These are phyloP conservation scores for Limtongia smithiae DNA, from an alignment of 805 yeast genomes.

Conservation along the genomic window DNA sequence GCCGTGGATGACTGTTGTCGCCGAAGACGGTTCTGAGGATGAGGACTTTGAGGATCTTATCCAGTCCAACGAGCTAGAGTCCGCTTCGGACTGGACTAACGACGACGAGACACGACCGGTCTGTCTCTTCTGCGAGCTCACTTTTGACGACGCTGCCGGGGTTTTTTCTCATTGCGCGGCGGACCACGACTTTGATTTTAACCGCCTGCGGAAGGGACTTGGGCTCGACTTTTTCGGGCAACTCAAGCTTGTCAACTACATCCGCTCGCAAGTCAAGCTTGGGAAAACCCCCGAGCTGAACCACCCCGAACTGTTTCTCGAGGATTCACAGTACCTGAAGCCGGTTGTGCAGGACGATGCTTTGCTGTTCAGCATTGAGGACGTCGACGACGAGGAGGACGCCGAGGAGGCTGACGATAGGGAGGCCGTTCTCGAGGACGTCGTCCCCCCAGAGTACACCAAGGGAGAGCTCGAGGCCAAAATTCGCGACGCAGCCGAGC, in stretches of 20 bases:
- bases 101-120: slow-evolving; percentile 30
- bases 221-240: slow-evolving; percentile 32
- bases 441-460: no score
- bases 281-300: slow-evolving; percentile 20
- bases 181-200: slow-evolving; percentile 30
- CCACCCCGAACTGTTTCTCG: slow-evolving; percentile 24
- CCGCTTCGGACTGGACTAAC: slow-evolving; percentile 31
- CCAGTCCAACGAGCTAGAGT: slow-evolving; percentile 31
- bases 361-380: slow-evolving; percentile 30
- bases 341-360: slow-evolving; percentile 33
- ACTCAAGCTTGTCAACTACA: slow-evolving; percentile 33
- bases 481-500: slow-evolving; percentile 3
- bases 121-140: slow-evolving; percentile 28
- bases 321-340: slow-evolving; percentile 29
- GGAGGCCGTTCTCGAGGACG: no score
- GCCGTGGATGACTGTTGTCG: no score
- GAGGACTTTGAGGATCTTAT: slow-evolving; percentile 30
- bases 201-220: slow-evolving; percentile 15
- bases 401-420: slow-evolving; percentile 22
- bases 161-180: slow-evolving; percentile 28
- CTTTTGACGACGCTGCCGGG: slow-evolving; percentile 23
- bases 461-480: slow-evolving; percentile 35
- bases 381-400: slow-evolving; percentile 30
- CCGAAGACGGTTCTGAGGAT: slow-evolving; percentile 13
- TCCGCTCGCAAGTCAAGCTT: slow-evolving; percentile 27